Conservation (phyloP, 2,329 filamentous ascomycete genomes). For the Graphilbum sp. region DNA sequence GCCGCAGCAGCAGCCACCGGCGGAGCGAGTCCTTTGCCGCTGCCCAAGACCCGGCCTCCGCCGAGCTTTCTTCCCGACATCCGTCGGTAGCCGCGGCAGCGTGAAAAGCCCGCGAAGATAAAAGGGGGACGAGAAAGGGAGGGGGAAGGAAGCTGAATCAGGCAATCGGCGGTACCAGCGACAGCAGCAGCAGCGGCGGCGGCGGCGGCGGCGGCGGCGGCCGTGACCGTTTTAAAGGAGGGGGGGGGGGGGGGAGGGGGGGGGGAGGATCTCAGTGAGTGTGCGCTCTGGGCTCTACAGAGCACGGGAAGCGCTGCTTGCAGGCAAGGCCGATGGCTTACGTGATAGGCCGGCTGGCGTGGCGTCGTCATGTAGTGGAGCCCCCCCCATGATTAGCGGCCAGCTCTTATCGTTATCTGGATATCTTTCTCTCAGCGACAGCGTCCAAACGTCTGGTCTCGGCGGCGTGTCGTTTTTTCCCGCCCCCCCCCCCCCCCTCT, state of each 20-base stretch:
- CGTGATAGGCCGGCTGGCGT: not conserved
- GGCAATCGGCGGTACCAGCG: not conserved
- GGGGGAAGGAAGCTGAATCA: not conserved
- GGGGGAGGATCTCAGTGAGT: not conserved
- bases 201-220: not conserved
- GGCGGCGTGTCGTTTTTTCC: no score
- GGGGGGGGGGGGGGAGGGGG: not conserved
- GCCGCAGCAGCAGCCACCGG: constrained; percentile 28
- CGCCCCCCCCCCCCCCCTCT: no score
- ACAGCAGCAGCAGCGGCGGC: not conserved
- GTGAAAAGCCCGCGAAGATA: not conserved
- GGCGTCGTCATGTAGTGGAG: no score
- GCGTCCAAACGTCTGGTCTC: no score
- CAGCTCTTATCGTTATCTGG: not conserved
- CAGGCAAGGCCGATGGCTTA: no score
- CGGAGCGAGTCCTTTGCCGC: constrained; percentile 65
- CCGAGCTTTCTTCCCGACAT: constrained; percentile 81
- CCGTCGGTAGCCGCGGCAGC: constrained; percentile 5
- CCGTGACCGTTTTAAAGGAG: no score
- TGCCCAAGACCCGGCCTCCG: constrained; percentile 82
- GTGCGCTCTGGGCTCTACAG: no score
- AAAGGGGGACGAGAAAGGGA: not conserved
- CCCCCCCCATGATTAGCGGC: no score
- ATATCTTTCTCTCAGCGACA: no score
- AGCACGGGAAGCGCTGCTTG: no score